Percentiles rank a stretch among this genome's conserved stretches.
Evolutionary conservation across 1,139 yeast genomes (phyloP).

Genomic region (Nakaseomyces uthaithaninus): DNA sequence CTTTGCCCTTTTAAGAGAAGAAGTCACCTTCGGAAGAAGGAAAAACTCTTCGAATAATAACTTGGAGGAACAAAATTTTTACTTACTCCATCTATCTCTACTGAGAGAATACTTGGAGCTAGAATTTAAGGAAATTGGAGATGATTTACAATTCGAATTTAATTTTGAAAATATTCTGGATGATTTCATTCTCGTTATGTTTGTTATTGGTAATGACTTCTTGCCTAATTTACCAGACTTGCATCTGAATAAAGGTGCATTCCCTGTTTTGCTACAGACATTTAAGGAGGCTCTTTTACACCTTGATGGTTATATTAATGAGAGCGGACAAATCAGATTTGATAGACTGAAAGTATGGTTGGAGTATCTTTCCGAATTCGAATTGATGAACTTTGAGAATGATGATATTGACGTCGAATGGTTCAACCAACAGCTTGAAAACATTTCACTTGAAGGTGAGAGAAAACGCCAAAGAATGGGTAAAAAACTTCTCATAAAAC

Average conservation of each 20-base stretch:
- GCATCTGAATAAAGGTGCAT: constrained; percentile 90
- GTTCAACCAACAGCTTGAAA: constrained; percentile 79
- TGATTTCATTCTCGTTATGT: constrained; percentile 86
- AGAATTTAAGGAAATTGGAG: constrained; percentile 68
- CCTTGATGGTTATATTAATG: constrained; percentile 79
- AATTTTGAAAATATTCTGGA: constrained; percentile 85
- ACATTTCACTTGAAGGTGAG: constrained; percentile 66
- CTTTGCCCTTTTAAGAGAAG: constrained; percentile 89
- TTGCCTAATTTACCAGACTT: constrained; percentile 95
- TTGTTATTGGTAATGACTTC: constrained; percentile 96
- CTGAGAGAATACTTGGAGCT: constrained; percentile 85
- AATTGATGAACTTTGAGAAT: constrained; percentile 68
- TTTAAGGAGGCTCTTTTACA: constrained; percentile 72
- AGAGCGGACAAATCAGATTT: constrained; percentile 72
- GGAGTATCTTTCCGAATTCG: constrained; percentile 58
- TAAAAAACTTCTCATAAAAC: constrained; percentile 56
- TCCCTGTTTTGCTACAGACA: constrained; percentile 79
- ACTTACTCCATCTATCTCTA: constrained; percentile 71
- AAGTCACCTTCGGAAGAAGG: constrained; percentile 77
- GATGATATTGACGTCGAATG: constrained; percentile 82
- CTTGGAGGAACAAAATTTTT: constrained; percentile 73
- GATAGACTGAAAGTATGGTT: constrained; percentile 68
- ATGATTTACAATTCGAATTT: constrained; percentile 58
- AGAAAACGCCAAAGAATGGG: constrained; percentile 60
- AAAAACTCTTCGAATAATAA: constrained; percentile 42